Evolutionary conservation across 768 basidiomycete genomes (phyloP).

Genomic region (Termitomyces sp.): DNA sequence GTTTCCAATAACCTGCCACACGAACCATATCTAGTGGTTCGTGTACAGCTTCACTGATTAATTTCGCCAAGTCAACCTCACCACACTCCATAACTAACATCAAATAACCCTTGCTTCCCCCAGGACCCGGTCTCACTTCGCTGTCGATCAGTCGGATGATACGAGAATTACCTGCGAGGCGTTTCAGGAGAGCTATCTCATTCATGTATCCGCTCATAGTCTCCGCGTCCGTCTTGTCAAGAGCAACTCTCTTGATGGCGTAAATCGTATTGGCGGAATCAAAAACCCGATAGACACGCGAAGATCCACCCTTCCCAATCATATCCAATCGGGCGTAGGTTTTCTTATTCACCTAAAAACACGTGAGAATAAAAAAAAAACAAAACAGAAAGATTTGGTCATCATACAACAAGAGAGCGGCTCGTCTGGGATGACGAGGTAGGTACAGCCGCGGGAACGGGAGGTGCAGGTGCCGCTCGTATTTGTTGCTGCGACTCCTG

Average conservation of each 20-base stretch:
- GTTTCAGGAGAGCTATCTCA: constrained; percentile 88
- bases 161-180: constrained; percentile 89
- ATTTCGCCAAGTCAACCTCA: constrained; percentile 83
- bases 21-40: constrained; percentile 89
- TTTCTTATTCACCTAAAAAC: constrained; percentile 67
- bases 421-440: constrained; percentile 26
- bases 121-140: constrained; percentile 71
- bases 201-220: constrained; percentile 93
- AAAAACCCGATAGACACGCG: constrained; percentile 92
- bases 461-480: constrained; percentile 28
- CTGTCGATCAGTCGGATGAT: constrained; percentile 91
- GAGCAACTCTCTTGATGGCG: constrained; percentile 88
- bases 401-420: constrained; percentile 36
- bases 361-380: background rate
- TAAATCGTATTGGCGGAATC: constrained; percentile 69
- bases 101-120: constrained; percentile 67
- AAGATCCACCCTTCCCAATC: constrained; percentile 92
- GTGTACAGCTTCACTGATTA: constrained; percentile 80
- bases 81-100: constrained; percentile 96
- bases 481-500: constrained; percentile 25
- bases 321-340: constrained; percentile 80
- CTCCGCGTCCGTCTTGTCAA: constrained; percentile 86
- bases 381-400: constrained; percentile 1
- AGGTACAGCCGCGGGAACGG: constrained; percentile 23
- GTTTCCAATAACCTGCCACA: constrained; percentile 95